Evolutionary conservation across 2,329 filamentous ascomycete genomes (phyloP), one percentile per base, ranked within the genome.

Genomic region (Aureobasidium sp.): DNA sequence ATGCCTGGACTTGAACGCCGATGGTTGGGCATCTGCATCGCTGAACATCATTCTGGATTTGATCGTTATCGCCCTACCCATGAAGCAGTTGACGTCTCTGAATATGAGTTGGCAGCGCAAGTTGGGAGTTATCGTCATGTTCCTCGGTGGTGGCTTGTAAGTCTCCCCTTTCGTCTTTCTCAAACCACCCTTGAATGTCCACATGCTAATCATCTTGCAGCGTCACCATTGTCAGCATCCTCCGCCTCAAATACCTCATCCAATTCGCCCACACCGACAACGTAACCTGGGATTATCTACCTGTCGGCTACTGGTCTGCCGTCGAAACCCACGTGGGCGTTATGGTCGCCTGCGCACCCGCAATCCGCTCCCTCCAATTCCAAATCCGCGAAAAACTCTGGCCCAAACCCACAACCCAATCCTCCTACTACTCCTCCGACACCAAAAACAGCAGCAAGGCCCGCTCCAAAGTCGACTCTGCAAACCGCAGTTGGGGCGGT

Each of bases 151-250:
- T 42, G 61, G 60, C 45, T 65, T 65, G 65, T 66, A 61, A 58
- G 63, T 63, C 29, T 29, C 7, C 21, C 15, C 9, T 7, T 16
- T 48, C 10, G 16, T n/a, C 6, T 21, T 21, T 21, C 21, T 21
- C 21, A 21, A 1, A 21, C 21, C 21, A 21, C 21, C 1, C 21
- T 21, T 21, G 21, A 50, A 4, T 11, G 34, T 49, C 29, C 15
- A 39, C 5, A 54, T 52, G 44, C 16, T 54, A 25, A 10, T 25
- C 34, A 21, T 34, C n/a, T 1, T 5, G 13, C 41, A 27, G 63
- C 39, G 65, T 65, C n/a, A 63, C 63, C 41, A 61, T 66, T 27
- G 61, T 65, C 41, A 65, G 63, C 21, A 60, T 66, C 53, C 41
- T 66, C 16, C 65, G 63, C 42, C 37, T 66, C 10, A 45, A 64